Evolutionary conservation across 345 rosid species (phyloP).

Genomic region (Xanthoceras sorbifolium): DNA sequence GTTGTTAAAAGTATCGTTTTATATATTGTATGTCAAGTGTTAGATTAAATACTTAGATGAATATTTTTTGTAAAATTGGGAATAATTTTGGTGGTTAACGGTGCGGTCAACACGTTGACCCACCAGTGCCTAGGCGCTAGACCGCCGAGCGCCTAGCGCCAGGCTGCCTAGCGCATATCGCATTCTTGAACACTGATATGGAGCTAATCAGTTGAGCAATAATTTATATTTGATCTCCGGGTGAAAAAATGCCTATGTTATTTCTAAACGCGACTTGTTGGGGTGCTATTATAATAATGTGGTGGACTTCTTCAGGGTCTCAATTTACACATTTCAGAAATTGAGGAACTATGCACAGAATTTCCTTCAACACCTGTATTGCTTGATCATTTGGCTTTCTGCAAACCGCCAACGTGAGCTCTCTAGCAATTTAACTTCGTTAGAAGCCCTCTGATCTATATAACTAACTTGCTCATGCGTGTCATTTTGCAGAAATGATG

Average conservation of each 20-base stretch:
- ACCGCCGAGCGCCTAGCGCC: too few relatives aligned
- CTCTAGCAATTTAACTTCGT: constrained; percentile 9
- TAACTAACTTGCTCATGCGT: constrained; percentile 16
- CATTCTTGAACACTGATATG: too few relatives aligned
- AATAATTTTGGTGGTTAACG: too few relatives aligned
- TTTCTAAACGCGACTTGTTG: neutral
- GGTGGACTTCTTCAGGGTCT: constrained; percentile 61
- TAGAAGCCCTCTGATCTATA: constrained; percentile 17
- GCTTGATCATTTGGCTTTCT: constrained; percentile 89
- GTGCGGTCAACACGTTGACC: too few relatives aligned
- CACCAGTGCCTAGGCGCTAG: too few relatives aligned
- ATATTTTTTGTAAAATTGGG: too few relatives aligned
- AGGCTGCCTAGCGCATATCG: too few relatives aligned
- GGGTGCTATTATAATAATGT: constrained; percentile 5
- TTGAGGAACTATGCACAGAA: constrained; percentile 74
- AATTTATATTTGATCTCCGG: constrained; percentile 4
- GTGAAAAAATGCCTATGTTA: neutral
- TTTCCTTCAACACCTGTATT: constrained; percentile 73
- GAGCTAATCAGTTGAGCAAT: neutral
- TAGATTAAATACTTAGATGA: too few relatives aligned
- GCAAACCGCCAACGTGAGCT: constrained; percentile 79
- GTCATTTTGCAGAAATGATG: constrained; percentile 59
- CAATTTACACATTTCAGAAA: constrained; percentile 71
- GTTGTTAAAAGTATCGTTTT: too few relatives aligned
- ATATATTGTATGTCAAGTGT: too few relatives aligned